Conservation (phyloP, 345 rosid species). For the Populus pruinosa region DNA sequence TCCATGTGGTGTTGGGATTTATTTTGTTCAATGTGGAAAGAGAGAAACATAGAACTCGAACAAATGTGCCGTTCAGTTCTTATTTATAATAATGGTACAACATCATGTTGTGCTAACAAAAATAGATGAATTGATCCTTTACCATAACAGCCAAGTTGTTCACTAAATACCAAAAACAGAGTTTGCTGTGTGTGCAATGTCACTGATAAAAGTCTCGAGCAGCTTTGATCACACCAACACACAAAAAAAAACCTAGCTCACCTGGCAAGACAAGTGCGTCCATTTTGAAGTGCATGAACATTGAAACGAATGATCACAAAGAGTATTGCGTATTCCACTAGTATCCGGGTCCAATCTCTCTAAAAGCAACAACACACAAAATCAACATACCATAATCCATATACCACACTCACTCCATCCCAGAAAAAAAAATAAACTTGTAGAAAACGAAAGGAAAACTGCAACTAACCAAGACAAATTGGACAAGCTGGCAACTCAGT, state of each 20-base stretch:
- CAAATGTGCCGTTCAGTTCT: background rate
- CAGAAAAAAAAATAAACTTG: background rate
- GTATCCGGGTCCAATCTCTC: constrained; percentile 95
- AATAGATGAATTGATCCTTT: background rate
- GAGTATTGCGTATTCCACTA: constrained; percentile 74
- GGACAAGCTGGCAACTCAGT: constrained; percentile 88
- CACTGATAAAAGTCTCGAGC: background rate
- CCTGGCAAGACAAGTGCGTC: constrained; percentile 92
- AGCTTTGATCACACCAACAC: background rate
- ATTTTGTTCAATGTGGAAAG: background rate
- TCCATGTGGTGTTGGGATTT: background rate
- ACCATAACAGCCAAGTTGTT: background rate
- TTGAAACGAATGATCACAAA: constrained; percentile 93
- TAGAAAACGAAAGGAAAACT: background rate
- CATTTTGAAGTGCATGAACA: constrained; percentile 92
- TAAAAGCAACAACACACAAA: constrained; percentile 22
- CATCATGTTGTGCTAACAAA: too few relatives aligned
- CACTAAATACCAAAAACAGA: background rate
- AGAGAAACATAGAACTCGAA: constrained; percentile 7
- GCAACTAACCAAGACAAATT: constrained; percentile 70
- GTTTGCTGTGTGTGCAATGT: background rate
- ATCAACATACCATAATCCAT: background rate
- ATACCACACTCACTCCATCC: background rate
- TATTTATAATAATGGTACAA: too few relatives aligned
- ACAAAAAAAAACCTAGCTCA: constrained; percentile 25